These are phyloP conservation scores for Scalesia atractyloides DNA, from an alignment of 129 eudicot species.

Conservation along the genomic window DNA sequence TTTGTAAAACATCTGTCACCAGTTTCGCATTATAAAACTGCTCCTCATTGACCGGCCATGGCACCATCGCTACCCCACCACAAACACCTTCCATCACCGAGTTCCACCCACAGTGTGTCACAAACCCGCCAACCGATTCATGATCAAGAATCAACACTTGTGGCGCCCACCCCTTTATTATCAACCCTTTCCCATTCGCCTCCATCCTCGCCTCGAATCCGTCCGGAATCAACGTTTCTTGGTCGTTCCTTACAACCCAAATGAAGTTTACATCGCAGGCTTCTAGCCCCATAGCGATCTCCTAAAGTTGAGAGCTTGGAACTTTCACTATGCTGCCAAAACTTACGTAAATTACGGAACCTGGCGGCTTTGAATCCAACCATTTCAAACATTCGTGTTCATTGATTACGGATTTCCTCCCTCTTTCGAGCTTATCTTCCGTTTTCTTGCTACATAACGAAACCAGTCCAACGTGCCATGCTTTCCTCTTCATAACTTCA, in stretches of 20 bases:
- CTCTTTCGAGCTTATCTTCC: slow-evolving; percentile 50
- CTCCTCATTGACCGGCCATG: slow-evolving; percentile 59
- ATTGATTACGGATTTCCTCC: slow-evolving; percentile 28
- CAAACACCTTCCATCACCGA: slow-evolving; percentile 55
- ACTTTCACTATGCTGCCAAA: slow-evolving; percentile 45
- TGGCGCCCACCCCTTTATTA: slow-evolving; percentile 69
- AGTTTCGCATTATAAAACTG: slow-evolving; percentile 60
- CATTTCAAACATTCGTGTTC: slow-evolving; percentile 56
- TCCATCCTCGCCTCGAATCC: slow-evolving; percentile 49
- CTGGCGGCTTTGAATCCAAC: slow-evolving; percentile 46
- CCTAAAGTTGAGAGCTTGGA: slow-evolving; percentile 41
- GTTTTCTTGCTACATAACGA: slow-evolving; percentile 39
- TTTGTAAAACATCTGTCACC: slow-evolving; percentile 45
- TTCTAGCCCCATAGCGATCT: slow-evolving; percentile 66
- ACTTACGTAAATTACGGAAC: slow-evolving; percentile 61
- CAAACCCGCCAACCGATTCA: slow-evolving; percentile 47
- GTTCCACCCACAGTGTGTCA: slow-evolving; percentile 75
- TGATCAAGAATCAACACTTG: slow-evolving; percentile 55
- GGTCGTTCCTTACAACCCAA: slow-evolving; percentile 51
- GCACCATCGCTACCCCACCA: slow-evolving; percentile 61
- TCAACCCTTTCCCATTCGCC: slow-evolving; percentile 39
- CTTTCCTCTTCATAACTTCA: slow-evolving; percentile 43
- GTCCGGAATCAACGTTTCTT: slow-evolving; percentile 37
- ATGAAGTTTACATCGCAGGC: slow-evolving; percentile 48
- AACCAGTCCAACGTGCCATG: slow-evolving; percentile 76